Conservation (phyloP, 306 rosid genomes). For the Lotus japonicus region DNA sequence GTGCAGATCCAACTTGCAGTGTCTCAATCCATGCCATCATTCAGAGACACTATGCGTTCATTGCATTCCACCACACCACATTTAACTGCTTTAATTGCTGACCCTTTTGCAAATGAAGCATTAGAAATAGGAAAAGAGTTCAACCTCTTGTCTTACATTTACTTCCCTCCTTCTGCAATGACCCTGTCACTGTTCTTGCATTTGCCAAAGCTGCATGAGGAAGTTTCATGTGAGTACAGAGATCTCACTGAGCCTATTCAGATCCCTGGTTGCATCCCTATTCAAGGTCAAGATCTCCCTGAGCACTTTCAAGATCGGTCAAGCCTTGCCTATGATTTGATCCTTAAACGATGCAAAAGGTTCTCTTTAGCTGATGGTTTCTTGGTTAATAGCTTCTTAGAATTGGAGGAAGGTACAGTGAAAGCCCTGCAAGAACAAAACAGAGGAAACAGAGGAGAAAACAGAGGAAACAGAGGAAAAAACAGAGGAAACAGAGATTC, state of each 20-base stretch:
- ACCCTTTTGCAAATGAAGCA: slow-evolving; percentile 16
- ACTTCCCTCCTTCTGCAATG: slow-evolving; percentile 15
- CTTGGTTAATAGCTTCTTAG: slow-evolving; percentile 15
- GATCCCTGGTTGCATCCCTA: slow-evolving; percentile 19
- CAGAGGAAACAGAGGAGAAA: neutral
- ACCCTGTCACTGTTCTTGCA: neutral
- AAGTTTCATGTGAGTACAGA: slow-evolving; percentile 10
- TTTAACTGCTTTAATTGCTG: slow-evolving; percentile 18
- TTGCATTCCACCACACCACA: neutral
- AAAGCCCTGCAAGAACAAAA: neutral
- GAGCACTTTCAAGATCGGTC: slow-evolving; percentile 25
- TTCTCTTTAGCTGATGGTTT: slow-evolving; percentile 20
- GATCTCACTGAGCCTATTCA: slow-evolving; percentile 7
- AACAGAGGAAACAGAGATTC: neutral
- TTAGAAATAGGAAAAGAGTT: slow-evolving; percentile 21
- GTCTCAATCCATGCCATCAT: slow-evolving; percentile 18
- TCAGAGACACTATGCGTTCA: neutral
- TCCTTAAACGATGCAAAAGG: slow-evolving; percentile 2
- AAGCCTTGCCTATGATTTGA: slow-evolving; percentile 13
- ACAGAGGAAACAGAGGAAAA: neutral
- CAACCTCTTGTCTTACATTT: slow-evolving; percentile 23
- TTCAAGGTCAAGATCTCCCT: slow-evolving; percentile 24
- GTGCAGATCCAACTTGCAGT: slow-evolving; percentile 5
- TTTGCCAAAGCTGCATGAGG: slow-evolving; percentile 2
- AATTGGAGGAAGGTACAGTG: neutral